Evolutionary conservation across 1,284 basidiomycete genomes (phyloP), one percentile per base, ranked within the genome.

Genomic region (Sparassis latifolia): DNA sequence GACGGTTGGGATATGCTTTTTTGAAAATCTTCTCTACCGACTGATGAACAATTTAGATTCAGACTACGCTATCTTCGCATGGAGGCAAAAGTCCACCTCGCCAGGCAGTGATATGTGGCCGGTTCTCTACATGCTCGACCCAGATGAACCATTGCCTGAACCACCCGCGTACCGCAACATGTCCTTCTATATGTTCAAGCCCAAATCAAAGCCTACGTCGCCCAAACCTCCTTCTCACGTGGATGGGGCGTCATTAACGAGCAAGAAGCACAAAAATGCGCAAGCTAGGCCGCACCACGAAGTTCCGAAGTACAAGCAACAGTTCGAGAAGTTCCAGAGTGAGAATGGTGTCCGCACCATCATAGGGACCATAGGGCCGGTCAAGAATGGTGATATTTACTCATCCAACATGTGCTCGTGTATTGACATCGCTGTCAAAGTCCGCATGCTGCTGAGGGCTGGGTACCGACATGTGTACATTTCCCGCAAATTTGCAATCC

Each of bases 391-490:
- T 92, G 53, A 42, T 42, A 6, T 42, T 50, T 29, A 10, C n/a
- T 43, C 10, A 45, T 29, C 27, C 27, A 32, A 35, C 31, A 10
- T 27, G 31, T 33, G 37, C 20, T 30, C 28, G 6, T 29, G 20
- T 37, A 37, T 4, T 27, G 9, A 33, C 3, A n/a, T 29, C 43
- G n/a, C 6, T n/a, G 51, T 41, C 42, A 44, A 55, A 92, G 91
- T 94, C 0, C 84, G 91, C 10, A 97, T 97, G 93, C 76, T 94
- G 33, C 77, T 98, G 60, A 96, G 94, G 72, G 78, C 82, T n/a
- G 95, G 96, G 4, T 90, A 99, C 69, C 78, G 92, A 30, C 86
- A 96, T 62, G 94, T 98, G 49, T 99, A 99, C 69, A 87, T 99
- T 54, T 96, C 93, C 27, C 82, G 96, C 53, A 86, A 88, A 64